phyloP scores from a whole-genome alignment of 306 rosid genomes.

The Erythrophleum fordii region DNA sequence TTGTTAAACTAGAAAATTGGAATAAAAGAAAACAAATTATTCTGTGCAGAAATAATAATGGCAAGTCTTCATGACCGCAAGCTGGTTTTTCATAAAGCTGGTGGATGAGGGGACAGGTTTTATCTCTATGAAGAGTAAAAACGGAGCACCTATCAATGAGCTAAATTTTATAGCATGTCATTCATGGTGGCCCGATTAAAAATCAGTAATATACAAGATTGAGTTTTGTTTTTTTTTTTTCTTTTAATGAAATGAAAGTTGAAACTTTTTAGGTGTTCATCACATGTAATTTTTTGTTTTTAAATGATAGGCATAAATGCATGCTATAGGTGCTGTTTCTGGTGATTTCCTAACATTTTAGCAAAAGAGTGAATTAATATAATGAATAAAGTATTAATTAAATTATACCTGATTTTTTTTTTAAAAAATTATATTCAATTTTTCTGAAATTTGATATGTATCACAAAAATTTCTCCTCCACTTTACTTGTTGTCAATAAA shows the following conservation, averaged over 20 bases:
- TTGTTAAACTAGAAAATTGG: not conserved
- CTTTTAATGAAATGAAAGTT: not conserved
- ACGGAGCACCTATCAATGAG: not conserved
- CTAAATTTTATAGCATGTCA: not conserved
- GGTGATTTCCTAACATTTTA: not conserved
- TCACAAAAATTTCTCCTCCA: not conserved
- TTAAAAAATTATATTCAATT: not conserved
- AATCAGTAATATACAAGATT: not conserved
- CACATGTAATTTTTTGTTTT: not conserved
- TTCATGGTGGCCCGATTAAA: no score
- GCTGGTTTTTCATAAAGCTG: constrained; percentile 1
- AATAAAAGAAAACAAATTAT: not conserved
- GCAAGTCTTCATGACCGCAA: not conserved
- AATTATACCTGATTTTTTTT: not conserved
- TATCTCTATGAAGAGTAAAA: no score
- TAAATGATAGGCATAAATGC: no score
- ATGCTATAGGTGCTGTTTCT: not conserved
- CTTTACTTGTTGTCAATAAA: no score
- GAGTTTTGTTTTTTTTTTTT: not conserved
- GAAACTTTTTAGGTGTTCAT: not conserved
- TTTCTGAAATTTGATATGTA: not conserved
- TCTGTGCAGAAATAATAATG: not conserved
- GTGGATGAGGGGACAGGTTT: no score
- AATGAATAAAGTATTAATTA: not conserved
- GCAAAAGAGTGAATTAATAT: not conserved